Base-by-base conservation (phyloP, 306 rosid genomes). In the Rosa chinensis region DNA sequence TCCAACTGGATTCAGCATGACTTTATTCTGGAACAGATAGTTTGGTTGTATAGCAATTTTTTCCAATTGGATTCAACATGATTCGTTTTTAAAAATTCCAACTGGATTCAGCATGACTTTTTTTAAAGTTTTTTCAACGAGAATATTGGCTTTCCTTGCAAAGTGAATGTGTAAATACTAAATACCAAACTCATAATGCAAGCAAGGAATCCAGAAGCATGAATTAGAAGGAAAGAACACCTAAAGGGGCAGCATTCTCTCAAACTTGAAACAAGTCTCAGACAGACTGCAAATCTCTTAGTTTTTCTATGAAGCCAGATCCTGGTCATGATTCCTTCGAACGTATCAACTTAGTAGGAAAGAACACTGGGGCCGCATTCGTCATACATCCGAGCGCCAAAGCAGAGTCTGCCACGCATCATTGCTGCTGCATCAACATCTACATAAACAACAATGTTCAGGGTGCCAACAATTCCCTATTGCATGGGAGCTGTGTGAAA, bases 381-480 rank as follows among this genome's bases (percentile, higher is more conserved):
- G 50, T 49, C 44, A 28, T 76, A 4, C 48, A 5, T 35, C 67
- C 64, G 2, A 67, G 62, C 47, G 0, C 61, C 1, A 32, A 70
- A 50, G 72, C 81, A 5, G 83, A 71, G 55, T 66, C 82, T 20
- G 78, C 49, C 18, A 70, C 78, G 5, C 74, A 37, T 10, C 74
- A 78, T n/a, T 79, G 84, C 69, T 78, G 88, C 45, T 84, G 87
- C 84, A 80, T 86, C 48, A 86, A 89, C 87, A 82, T 86, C 40
- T 89, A 82, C 48, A 49, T 86, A 76, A 86, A 89, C 86, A 89
- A 71, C 87, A 89, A 89, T 55, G 44, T 86, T 53, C 90, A 89
- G 35, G 92, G 87, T 5, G 77, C 83, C 23, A 84, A 69, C 56
- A 80, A 86, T 62, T 84, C 92, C 20, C 28, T 76, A 53, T 43